Base-by-base conservation (phyloP, 2,329 filamentous ascomycete species). In the Zymoseptoria passerinii region DNA sequence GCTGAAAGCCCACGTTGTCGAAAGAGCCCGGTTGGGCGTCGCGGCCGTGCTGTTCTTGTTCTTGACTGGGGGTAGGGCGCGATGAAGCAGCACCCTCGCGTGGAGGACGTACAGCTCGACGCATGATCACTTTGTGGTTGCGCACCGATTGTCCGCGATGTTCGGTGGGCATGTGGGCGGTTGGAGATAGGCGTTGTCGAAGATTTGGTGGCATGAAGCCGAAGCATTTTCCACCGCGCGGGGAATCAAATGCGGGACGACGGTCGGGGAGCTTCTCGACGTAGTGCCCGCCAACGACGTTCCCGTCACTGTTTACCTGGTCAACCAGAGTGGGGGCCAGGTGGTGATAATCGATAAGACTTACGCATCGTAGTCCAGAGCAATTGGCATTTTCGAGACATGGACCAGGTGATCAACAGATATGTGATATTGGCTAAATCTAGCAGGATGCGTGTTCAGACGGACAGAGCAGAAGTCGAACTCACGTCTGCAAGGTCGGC, bases 261-360 rank as follows among this genome's bases (percentile, higher is more conserved):
- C 53, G 59, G 19, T 58, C 44, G 10, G 56, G 58, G 1, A 64
- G 52, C 50, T 54, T 52, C 44, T 62, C 54, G 28, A 65, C 57
- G n/a, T 50, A 51, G 40, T 60, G 63, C 3, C 57, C 63, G 59
- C 63, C 63, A 28, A 60, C 52, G 53, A 60, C 59, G 52, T 61
- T 61, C 48, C 63, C 63, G 53, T 63, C 44, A 51, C 61, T 57
- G 55, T 20, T 44, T 40, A 20, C 50, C 53, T 44, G 44, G 52
- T 61, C 50, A 61, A 52, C 28, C 16, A 35, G 13, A 35, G 29
- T 53, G 28, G 29, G 28, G 28, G 28, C 19, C 23, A n/a, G 16
- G 10, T 9, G 28, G 20, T 6, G 27, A 8, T 48, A 18, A n/a
- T n/a, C 16, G 23, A 59, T 57, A 54, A 48, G 27, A 27, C 53